phyloP scores from a whole-genome alignment of 768 basidiomycete genomes.

The Lanmaoa rubissima region DNA sequence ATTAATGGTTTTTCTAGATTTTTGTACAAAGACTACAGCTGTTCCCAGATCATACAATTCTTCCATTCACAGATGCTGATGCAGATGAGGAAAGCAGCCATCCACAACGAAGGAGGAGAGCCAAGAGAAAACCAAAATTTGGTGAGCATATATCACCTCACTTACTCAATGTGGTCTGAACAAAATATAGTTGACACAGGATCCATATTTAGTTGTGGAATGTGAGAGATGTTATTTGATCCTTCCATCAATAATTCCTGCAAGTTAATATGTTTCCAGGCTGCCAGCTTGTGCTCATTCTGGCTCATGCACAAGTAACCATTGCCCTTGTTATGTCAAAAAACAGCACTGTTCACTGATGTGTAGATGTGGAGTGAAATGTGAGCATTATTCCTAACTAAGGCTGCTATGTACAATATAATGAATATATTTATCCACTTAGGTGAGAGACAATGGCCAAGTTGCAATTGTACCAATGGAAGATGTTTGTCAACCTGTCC shows the following conservation, averaged over 20 bases:
- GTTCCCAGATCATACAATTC: conserved; percentile 19
- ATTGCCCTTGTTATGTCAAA: conserved; percentile 41
- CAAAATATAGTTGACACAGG: conserved; percentile 10
- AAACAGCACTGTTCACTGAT: conserved; percentile 44
- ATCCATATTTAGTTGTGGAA: background rate
- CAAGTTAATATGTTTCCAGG: conserved; percentile 16
- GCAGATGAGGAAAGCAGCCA: background rate
- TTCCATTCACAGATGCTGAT: background rate
- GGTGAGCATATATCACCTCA: conserved; percentile 7
- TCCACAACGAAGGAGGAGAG: conserved; percentile 2
- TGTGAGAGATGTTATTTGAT: conserved; percentile 14
- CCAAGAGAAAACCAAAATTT: conserved; percentile 10
- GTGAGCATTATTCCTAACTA: conserved; percentile 28
- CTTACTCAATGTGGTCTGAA: background rate
- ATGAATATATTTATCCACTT: background rate
- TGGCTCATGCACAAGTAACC: conserved; percentile 42
- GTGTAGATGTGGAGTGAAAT: conserved; percentile 46
- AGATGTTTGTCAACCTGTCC: conserved; percentile 31
- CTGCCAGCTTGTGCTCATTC: conserved; percentile 43
- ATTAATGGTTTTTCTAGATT: conserved; percentile 1
- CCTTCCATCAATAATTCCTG: background rate
- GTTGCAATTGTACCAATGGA: conserved; percentile 29
- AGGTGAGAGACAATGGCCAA: conserved; percentile 18
- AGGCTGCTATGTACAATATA: background rate
- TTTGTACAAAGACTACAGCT: conserved; percentile 22